Conservation (phyloP, 2,329 filamentous ascomycete species). For the Sclerotinia spermophila region DNA sequence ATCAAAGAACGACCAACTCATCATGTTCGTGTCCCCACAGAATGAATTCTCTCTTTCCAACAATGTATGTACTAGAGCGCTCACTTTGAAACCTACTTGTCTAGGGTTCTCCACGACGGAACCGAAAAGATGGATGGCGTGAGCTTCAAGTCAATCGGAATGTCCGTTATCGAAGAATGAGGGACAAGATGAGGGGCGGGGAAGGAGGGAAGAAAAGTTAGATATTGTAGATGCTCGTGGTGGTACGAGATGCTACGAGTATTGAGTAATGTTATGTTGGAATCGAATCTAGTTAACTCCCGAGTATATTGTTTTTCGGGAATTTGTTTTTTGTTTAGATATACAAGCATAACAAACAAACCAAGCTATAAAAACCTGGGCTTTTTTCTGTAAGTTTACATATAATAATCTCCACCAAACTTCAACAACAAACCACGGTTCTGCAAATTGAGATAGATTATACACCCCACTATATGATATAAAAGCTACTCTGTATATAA, state of each 20-base stretch:
- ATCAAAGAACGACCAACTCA: background rate
- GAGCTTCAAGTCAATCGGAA: slow-evolving; percentile 9
- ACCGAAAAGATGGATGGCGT: slow-evolving; percentile 14
- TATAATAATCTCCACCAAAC: background rate
- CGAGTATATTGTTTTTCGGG: background rate
- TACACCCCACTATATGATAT: background rate
- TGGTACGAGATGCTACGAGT: background rate
- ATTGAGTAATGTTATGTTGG: background rate
- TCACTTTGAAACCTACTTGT: background rate
- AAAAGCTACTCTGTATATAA: no score
- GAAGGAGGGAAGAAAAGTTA: background rate
- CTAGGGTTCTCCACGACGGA: slow-evolving; percentile 16
- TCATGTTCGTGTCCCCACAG: slow-evolving; percentile 15
- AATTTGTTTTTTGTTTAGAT: background rate
- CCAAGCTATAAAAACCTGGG: background rate
- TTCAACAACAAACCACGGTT: background rate
- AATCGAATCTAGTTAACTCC: background rate
- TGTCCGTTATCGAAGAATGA: background rate
- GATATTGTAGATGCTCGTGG: background rate
- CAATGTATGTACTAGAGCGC: background rate
- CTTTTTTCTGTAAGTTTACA: no score
- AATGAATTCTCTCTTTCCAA: background rate
- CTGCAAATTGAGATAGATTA: background rate
- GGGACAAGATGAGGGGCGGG: background rate
- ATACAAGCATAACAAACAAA: background rate